Conservation (phyloP, 2,329 filamentous ascomycete genomes). For the Volutella citrinella region DNA sequence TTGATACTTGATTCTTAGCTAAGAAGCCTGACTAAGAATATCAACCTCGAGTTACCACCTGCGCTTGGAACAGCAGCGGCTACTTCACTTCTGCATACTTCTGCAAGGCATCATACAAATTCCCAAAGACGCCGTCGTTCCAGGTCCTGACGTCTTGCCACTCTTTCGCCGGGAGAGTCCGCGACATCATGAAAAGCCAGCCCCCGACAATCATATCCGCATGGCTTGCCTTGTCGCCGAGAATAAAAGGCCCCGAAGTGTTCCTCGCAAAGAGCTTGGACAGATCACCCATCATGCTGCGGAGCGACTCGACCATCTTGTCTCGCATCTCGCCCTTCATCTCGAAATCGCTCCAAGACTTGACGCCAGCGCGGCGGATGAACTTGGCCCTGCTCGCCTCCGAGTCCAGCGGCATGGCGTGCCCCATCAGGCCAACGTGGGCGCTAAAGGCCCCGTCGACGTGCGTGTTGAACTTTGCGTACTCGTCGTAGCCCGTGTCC, state of each 20-base stretch:
- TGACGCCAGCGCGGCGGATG: constrained; percentile 41
- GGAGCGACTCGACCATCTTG: constrained; percentile 38
- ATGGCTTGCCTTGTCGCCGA: constrained; percentile 44
- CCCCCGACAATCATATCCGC: constrained; percentile 56
- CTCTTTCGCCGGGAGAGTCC: constrained; percentile 39
- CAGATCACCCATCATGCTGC: constrained; percentile 38
- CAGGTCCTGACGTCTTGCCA: constrained; percentile 46
- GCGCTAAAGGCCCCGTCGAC: constrained; percentile 53
- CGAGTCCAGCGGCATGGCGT: constrained; percentile 49
- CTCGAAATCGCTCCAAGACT: constrained; percentile 42
- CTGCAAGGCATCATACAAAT: constrained; percentile 45
- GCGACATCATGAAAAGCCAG: constrained; percentile 49
- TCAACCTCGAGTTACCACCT: too few species aligned
- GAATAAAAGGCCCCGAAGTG: constrained; percentile 44
- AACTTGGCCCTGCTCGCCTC: constrained; percentile 46
- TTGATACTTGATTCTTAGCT: too few species aligned
- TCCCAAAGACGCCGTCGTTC: constrained; percentile 50
- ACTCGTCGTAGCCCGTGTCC: constrained; percentile 29
- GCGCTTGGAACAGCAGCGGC: background rate
- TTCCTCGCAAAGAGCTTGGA: constrained; percentile 38
- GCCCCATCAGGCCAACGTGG: constrained; percentile 37
- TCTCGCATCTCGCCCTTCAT: constrained; percentile 37
- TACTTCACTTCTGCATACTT: constrained; percentile 32
- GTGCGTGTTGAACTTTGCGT: constrained; percentile 50
- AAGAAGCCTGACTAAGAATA: too few species aligned